phyloP scores from a whole-genome alignment of 2,329 filamentous ascomycete species.

The Chrysoporthe cubensis region DNA sequence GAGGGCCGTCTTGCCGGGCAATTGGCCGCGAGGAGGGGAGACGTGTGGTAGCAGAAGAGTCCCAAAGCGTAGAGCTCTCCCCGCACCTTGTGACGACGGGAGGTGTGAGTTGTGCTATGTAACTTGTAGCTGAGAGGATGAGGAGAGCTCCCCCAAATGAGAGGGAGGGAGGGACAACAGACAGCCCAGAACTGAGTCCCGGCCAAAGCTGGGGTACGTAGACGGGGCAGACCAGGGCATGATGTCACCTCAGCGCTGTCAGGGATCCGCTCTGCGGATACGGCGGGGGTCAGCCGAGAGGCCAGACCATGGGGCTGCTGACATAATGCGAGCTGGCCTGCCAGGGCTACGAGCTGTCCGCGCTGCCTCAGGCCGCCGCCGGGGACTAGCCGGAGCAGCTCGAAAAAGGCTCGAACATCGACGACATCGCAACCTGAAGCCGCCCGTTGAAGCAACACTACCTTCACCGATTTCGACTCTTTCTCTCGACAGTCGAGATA shows the following conservation, averaged over 20 bases:
- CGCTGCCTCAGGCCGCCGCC: slow-evolving; percentile 28
- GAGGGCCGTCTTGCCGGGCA: slow-evolving; percentile 10
- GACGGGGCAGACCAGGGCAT: slow-evolving; percentile 2
- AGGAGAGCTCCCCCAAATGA: slow-evolving; percentile 4
- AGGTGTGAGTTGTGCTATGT: not conserved
- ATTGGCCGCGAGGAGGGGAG: slow-evolving; percentile 10
- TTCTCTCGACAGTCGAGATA: slow-evolving; percentile 41
- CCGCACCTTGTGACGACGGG: slow-evolving; percentile 26
- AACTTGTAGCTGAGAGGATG: not conserved
- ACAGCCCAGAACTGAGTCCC: slow-evolving; percentile 8
- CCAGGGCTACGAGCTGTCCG: not conserved
- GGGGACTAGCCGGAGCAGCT: slow-evolving; percentile 28
- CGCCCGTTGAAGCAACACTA: slow-evolving; percentile 36
- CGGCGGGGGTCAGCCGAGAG: not conserved
- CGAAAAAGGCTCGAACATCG: slow-evolving; percentile 38
- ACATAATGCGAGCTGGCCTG: slow-evolving; percentile 17
- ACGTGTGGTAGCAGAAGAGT: slow-evolving; percentile 6
- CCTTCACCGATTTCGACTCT: slow-evolving; percentile 38
- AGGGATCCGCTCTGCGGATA: not conserved
- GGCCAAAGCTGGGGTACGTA: slow-evolving; percentile 27
- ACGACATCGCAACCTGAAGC: slow-evolving; percentile 22
- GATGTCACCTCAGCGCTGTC: slow-evolving; percentile 19
- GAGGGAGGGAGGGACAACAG: not conserved
- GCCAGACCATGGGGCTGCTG: slow-evolving; percentile 4
- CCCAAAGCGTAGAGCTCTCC: slow-evolving; percentile 19